A percentile compares a stretch with the other conserved stretches of the same genome.
Evolutionary conservation across 768 basidiomycete species (phyloP).

Genomic region (Mycena chlorophos): DNA sequence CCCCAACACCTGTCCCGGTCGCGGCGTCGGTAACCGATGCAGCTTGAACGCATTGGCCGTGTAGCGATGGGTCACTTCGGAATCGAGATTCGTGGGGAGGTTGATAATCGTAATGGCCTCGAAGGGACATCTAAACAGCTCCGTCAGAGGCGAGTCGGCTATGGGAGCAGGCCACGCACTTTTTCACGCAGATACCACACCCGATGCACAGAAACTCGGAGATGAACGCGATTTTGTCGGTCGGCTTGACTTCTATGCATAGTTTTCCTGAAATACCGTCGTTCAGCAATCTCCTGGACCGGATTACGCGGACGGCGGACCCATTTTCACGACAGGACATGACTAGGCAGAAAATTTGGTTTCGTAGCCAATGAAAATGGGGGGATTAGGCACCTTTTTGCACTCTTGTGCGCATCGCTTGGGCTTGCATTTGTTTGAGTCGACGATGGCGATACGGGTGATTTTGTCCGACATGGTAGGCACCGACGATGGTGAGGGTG

Average conservation of each 20-base stretch:
- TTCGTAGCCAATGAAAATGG: conserved; percentile 16
- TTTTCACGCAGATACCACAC: conserved; percentile 99
- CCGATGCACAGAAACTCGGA: conserved; percentile 99
- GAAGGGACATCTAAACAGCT: conserved; percentile 81
- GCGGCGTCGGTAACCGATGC: conserved; percentile 93
- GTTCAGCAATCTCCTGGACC: background rate
- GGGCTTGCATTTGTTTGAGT: conserved; percentile 91
- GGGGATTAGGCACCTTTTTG: conserved; percentile 68
- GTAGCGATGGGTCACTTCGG: conserved; percentile 96
- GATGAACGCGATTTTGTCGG: conserved; percentile 97
- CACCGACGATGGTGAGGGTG: background rate
- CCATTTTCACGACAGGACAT: conserved; percentile 98
- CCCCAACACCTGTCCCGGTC: conserved; percentile 98
- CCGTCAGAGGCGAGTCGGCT: background rate
- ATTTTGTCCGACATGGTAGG: conserved; percentile 84
- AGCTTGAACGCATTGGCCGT: conserved; percentile 99
- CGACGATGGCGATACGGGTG: conserved; percentile 95
- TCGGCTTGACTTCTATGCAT: conserved; percentile 95
- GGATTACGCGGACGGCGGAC: conserved; percentile 39
- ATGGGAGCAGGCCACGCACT: conserved; percentile 53
- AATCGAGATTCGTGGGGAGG: conserved; percentile 93
- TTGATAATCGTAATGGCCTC: conserved; percentile 99
- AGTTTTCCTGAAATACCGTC: conserved; percentile 70
- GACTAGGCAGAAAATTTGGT: conserved; percentile 45
- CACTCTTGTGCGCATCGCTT: conserved; percentile 98